Evolutionary conservation across 345 rosid species (phyloP), one percentile per base, ranked within the genome.

Genomic region (Eucalyptus regnans): DNA sequence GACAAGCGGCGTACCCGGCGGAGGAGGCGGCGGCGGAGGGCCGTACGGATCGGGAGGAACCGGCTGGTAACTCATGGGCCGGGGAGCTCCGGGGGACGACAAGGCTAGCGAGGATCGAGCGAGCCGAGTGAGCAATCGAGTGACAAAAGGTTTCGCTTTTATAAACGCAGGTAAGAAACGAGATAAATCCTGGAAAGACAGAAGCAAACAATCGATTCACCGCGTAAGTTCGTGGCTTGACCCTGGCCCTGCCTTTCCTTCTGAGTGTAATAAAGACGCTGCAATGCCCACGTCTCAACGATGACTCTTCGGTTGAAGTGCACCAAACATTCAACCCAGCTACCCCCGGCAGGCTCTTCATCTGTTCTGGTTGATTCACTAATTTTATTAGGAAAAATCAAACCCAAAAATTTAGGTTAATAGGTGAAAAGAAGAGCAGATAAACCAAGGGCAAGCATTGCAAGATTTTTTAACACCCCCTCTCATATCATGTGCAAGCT

Each of bases 61-160:
- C 51, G 76, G 91, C 13, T 86, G 91, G 88, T 91, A 91, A 89
- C 90, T 91, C 93, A 91, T 91, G 44, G 89, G 88, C 66, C 3
- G 8, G 29, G 56, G 37, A 31, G 56, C 51, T 46, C 18, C 86
- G 14, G 86, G 37, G 37, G 54, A 50, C 86, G 22, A 50, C 22
- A 23, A 85, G 51, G 33, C 86, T 14, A 27, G 22, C 56, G 86
- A 50, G 37, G 41, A 7, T 27, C 12, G 8, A 31, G 86, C 14
- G 41, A 85, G 56, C 56, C n/a, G 56, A 85, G 20, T 8, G 56
- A 50, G 87, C 54, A 48, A 27, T 85, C 54, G 9, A 85, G 25
- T 29, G 87, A 20, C 20, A 5, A 85, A 41, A 50, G 41, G 23
- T 15, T 46, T 27, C 2, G 27, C 27, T 33, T 50, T 52, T 10